Percentiles rank a stretch among this genome's conserved stretches.
These are phyloP conservation scores for Entophlyctis luteolus DNA, from an alignment of 192 early-diverging fungal genomes.

Conservation along the genomic window DNA sequence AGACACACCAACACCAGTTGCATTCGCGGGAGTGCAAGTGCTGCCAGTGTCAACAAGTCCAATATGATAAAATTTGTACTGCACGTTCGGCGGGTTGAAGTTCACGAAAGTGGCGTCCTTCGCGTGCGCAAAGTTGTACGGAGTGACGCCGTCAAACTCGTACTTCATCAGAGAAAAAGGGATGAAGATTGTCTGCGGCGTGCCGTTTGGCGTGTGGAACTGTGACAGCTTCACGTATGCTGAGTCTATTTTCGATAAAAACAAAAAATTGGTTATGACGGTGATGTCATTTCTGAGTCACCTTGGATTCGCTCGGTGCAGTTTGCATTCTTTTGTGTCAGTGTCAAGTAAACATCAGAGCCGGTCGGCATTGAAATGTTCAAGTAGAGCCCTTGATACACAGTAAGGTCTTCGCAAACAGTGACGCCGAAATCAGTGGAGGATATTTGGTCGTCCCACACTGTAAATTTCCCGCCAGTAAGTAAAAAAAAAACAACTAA, in stretches of 20 bases:
- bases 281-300: not conserved
- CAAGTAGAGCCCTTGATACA: slow-evolving; percentile 16
- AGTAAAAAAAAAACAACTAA: not conserved
- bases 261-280: not conserved
- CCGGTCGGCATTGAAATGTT: slow-evolving; percentile 25
- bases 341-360: slow-evolving; percentile 20
- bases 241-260: not conserved
- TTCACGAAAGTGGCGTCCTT: slow-evolving; percentile 26
- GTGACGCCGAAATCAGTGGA: slow-evolving; percentile 5
- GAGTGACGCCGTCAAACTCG: slow-evolving; percentile 6
- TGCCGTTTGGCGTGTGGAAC: slow-evolving; percentile 13
- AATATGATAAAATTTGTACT: slow-evolving; percentile 14
- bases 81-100: slow-evolving; percentile 9
- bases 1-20: not conserved
- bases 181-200: not conserved
- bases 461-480: not conserved
- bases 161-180: not conserved
- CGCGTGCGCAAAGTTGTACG: slow-evolving; percentile 3
- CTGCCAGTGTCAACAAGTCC: slow-evolving; percentile 3
- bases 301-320: slow-evolving; percentile 8
- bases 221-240: slow-evolving; percentile 5
- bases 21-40: not conserved
- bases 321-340: slow-evolving; percentile 19
- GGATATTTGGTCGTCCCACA: slow-evolving; percentile 11
- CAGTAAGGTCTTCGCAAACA: slow-evolving; percentile 14